phyloP scores from a whole-genome alignment of 2,329 filamentous ascomycete genomes.

The Trichoderma simmonsii region DNA sequence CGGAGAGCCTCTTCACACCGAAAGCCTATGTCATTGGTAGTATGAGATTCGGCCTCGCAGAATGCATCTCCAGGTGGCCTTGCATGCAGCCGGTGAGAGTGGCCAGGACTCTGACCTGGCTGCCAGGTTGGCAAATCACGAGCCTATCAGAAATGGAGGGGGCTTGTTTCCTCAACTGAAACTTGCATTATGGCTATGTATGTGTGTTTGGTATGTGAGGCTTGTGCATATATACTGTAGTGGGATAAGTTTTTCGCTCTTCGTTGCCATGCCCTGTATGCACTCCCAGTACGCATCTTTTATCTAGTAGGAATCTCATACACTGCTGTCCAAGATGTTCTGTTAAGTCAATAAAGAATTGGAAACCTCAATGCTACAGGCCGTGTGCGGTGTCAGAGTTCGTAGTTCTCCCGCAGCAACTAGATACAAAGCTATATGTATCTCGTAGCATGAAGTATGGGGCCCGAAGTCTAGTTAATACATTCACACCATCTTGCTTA shows the following conservation, averaged over 20 bases:
- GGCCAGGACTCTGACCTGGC: not conserved
- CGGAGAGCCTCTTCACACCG: not conserved
- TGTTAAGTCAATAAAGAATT: not conserved
- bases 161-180: not conserved
- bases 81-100: not conserved
- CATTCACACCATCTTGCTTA: not conserved
- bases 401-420: not conserved
- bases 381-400: not conserved
- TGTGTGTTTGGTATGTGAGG: not conserved
- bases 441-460: not conserved
- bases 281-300: not conserved
- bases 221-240: not conserved
- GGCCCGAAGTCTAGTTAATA: not conserved
- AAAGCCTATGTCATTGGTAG: not conserved
- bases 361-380: not conserved
- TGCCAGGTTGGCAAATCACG: not conserved
- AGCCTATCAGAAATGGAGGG: not conserved
- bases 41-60: not conserved
- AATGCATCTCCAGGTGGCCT: not conserved
- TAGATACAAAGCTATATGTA: not conserved
- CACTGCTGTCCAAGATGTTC: not conserved
- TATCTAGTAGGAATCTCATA: not conserved
- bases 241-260: not conserved
- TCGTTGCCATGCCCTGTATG: not conserved
- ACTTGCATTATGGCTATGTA: not conserved